Evolutionary conservation across 345 rosid species (phyloP).

Genomic region (Durio zibethinus): DNA sequence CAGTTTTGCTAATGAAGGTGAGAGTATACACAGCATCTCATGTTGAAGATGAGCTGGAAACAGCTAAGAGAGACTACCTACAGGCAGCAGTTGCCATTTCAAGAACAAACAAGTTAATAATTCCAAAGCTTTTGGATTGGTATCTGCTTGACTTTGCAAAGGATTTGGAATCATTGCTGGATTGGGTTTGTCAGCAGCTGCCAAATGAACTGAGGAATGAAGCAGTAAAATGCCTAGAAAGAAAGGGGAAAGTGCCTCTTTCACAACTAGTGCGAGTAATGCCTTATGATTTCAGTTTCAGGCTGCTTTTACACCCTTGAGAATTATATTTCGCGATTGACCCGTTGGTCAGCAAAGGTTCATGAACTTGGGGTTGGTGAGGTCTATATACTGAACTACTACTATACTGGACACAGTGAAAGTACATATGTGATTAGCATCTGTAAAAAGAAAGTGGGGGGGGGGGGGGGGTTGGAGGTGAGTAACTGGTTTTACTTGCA

Average conservation of each 20-base stretch:
- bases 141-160: constrained; percentile 81
- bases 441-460: neutral
- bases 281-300: constrained; percentile 86
- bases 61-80: constrained; percentile 73
- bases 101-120: constrained; percentile 54
- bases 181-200: constrained; percentile 85
- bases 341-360: neutral
- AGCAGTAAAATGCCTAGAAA: constrained; percentile 53
- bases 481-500: neutral
- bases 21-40: constrained; percentile 69
- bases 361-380: constrained; percentile 8
- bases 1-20: constrained; percentile 41
- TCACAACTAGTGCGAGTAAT: constrained; percentile 57
- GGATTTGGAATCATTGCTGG: constrained; percentile 75
- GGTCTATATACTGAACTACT: neutral
- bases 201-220: constrained; percentile 59
- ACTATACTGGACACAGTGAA: constrained; percentile 2
- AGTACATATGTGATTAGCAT: constrained; percentile 1
- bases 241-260: constrained; percentile 43
- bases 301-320: constrained; percentile 53
- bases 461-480: neutral
- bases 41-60: constrained; percentile 79
- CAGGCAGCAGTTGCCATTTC: constrained; percentile 81
- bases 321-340: constrained; percentile 4
- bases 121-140: constrained; percentile 90